These are phyloP conservation scores for Typha latifolia DNA, from an alignment of 176 grass and related monocot species.

Conservation along the genomic window DNA sequence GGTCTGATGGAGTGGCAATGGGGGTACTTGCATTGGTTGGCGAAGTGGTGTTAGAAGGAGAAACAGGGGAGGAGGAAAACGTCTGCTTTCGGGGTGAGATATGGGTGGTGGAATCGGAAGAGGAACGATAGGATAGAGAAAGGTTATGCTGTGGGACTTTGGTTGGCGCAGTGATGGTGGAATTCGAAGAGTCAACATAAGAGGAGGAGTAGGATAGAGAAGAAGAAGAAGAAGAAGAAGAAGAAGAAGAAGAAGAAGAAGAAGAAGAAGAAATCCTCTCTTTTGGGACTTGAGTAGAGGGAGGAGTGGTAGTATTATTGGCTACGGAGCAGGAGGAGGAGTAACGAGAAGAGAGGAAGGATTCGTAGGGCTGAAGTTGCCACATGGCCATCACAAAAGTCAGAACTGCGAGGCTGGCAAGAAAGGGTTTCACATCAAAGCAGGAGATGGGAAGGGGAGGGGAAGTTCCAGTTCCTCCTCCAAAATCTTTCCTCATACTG, in stretches of 20 bases:
- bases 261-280: background rate
- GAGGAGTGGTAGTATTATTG: background rate
- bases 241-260: background rate
- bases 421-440: conserved; percentile 68
- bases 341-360: conserved; percentile 29
- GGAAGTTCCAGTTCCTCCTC: conserved; percentile 19
- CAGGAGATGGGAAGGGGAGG: conserved; percentile 27
- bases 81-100: background rate
- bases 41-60: background rate
- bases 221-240: background rate
- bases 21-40: background rate
- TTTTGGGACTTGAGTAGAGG: background rate
- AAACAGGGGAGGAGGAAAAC: background rate
- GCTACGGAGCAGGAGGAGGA: conserved; percentile 17
- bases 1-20: conserved; percentile 14
- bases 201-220: background rate
- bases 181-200: background rate
- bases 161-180: background rate
- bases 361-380: conserved; percentile 83
- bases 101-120: background rate
- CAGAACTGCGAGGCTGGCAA: conserved; percentile 55
- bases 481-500: conserved; percentile 34
- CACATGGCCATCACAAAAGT: conserved; percentile 65
- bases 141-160: background rate
- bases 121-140: background rate